Conservation (phyloP, 352 stramenopile species). For the Phytophthora meadii region DNA sequence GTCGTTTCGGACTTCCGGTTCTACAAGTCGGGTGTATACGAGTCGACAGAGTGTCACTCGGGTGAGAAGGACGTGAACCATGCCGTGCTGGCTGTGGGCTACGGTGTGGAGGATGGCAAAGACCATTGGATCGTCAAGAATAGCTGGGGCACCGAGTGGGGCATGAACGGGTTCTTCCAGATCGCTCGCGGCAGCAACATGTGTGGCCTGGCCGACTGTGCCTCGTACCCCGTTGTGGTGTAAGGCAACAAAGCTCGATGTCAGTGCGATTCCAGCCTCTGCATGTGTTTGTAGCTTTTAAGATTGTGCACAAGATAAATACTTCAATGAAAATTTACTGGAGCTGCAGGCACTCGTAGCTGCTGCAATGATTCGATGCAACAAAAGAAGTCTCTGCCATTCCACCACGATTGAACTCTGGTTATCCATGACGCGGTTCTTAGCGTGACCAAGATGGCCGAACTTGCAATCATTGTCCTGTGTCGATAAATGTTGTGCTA, state of each 20-base stretch:
- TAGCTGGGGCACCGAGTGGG: slow-evolving; percentile 93
- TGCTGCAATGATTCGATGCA: too few species aligned
- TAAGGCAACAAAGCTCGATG: slow-evolving; percentile 20
- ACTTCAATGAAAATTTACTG: too few species aligned
- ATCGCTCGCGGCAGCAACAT: slow-evolving; percentile 92
- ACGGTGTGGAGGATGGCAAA: slow-evolving; percentile 91
- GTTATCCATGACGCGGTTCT: too few species aligned
- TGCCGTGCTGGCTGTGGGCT: slow-evolving; percentile 96
- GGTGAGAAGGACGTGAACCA: slow-evolving; percentile 91
- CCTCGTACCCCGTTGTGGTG: slow-evolving; percentile 84
- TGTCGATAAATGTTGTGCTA: too few species aligned
- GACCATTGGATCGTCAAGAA: slow-evolving; percentile 99
- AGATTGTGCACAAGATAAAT: too few species aligned
- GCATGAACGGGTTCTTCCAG: slow-evolving; percentile 96
- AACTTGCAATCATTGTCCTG: too few species aligned
- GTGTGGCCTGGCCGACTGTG: slow-evolving; percentile 89
- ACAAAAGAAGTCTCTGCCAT: too few species aligned
- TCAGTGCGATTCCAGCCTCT: slow-evolving; percentile 11
- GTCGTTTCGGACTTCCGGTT: slow-evolving; percentile 90
- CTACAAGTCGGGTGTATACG: slow-evolving; percentile 91
- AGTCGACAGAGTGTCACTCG: slow-evolving; percentile 81
- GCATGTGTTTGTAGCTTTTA: slow-evolving; percentile 1
- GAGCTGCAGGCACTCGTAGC: too few species aligned
- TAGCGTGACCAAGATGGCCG: too few species aligned
- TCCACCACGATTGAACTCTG: too few species aligned